Conservation (phyloP, 2,329 filamentous ascomycete genomes). For the Chaetomiaceae sp. region DNA sequence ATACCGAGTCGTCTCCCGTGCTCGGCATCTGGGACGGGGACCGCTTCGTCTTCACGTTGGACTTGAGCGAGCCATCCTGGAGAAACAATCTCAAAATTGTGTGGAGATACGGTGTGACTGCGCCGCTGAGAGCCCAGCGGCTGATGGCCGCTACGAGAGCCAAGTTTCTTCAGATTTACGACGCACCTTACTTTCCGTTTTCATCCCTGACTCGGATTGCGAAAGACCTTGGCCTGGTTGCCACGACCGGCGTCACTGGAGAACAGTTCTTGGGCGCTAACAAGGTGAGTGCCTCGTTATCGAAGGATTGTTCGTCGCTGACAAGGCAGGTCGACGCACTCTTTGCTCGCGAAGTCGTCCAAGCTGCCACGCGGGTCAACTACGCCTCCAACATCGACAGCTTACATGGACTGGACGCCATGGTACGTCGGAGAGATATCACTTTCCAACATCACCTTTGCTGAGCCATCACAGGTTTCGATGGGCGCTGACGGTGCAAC, state of each 20-base stretch:
- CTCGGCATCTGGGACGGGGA: constrained; percentile 82
- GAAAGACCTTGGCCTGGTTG: constrained; percentile 59
- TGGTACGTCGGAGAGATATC: constrained; percentile 42
- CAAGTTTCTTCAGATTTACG: constrained; percentile 74
- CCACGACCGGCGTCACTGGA: constrained; percentile 65
- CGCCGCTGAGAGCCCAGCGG: constrained; percentile 66
- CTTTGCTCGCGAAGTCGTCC: constrained; percentile 77
- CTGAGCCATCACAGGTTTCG: constrained; percentile 49
- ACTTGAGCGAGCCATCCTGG: constrained; percentile 58
- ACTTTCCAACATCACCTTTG: background rate
- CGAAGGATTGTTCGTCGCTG: background rate
- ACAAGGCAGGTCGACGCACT: constrained; percentile 47
- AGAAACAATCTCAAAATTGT: constrained; percentile 74
- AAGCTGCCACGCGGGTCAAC: constrained; percentile 87
- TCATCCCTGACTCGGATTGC: constrained; percentile 63
- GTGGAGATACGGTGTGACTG: constrained; percentile 71
- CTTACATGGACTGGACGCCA: constrained; percentile 83
- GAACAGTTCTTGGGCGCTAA: constrained; percentile 64
- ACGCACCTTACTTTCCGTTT: constrained; percentile 79
- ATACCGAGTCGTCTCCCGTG: constrained; percentile 45
- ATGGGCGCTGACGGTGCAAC: constrained; percentile 84
- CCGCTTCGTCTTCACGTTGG: constrained; percentile 62
- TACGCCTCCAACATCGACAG: constrained; percentile 83
- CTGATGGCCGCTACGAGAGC: constrained; percentile 66
- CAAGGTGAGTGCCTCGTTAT: constrained; percentile 35